Base-by-base conservation (phyloP, 2,329 filamentous ascomycete species). In the Lasiodiplodia theobromae region DNA sequence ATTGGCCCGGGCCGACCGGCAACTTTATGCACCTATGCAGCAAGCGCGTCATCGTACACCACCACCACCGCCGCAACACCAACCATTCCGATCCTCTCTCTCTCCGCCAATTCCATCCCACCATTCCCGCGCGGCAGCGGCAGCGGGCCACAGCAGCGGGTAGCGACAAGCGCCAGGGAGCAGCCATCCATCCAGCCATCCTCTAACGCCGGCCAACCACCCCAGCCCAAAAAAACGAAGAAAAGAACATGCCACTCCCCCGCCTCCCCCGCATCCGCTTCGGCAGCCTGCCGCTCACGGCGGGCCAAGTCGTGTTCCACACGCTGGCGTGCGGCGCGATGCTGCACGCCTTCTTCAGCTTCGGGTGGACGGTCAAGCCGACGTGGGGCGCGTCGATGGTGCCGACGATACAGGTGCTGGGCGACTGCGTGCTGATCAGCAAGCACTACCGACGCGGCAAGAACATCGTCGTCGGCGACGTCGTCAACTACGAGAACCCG, bases 351-450 rank as follows among this genome's bases (percentile, higher is more conserved):
- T 73, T 79, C 71, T 67, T 71, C 38, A 73, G 73, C 34, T 90
- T 96, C 80, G 82, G 88, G 74, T 87, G 88, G 80, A 84, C 84
- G 71, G 74, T 90, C 71, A 86, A 86, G 23, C 79, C 83, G 4
- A 89, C 89, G 18, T 83, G 84, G 31, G 95, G 95, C 2, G 89
- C 93, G 3, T 95, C 92, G 21, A 98, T 98, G 96, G 86, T 96
- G 63, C 95, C 95, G 8, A 97, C 93, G 0, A 89, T 97, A 70
- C 84, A 86, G 28, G 84, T 89, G 1, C 79, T 84, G 10, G 90
- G 89, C 68, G 91, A 95, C 75, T 89, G 84, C 78, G 84, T 95
- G 57, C 78, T 94, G 14, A 87, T 92, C 66, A 89, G 89, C 69
- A 89, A 89, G 72, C 82, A 84, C n/a, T 86, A 91, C 79, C 87